Percentiles rank a stretch among this genome's conserved stretches.
These are phyloP conservation scores for Aspergillus neoniger DNA, from an alignment of 2,329 filamentous ascomycete genomes.

Conservation along the genomic window DNA sequence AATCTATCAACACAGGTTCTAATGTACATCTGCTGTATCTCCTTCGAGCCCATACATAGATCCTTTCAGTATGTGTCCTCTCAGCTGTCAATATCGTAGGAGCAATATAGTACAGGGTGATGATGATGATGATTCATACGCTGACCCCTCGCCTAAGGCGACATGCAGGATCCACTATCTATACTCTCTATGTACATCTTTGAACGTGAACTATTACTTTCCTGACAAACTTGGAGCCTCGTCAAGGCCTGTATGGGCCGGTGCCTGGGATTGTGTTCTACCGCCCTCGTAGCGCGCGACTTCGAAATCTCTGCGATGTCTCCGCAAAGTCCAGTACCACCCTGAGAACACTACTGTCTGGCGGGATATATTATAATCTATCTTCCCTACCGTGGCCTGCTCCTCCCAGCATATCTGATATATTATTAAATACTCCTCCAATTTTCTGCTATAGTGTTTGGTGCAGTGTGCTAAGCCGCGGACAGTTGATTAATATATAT, in stretches of 20 bases:
- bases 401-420: slow-evolving; percentile 27
- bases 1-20: too few species aligned
- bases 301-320: too few species aligned
- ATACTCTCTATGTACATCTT: slow-evolving; percentile 5
- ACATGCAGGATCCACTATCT: slow-evolving; percentile 6
- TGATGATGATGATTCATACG: not conserved
- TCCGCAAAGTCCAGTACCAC: slow-evolving; percentile 15
- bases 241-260: slow-evolving; percentile 17
- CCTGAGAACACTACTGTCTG: not conserved
- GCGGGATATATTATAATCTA: not conserved
- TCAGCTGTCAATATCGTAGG: too few species aligned
- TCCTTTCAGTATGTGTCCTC: too few species aligned
- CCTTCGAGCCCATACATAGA: too few species aligned
- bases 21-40: too few species aligned
- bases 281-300: too few species aligned
- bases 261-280: not conserved
- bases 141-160: slow-evolving; percentile 10
- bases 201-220: slow-evolving; percentile 4
- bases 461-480: slow-evolving; percentile 15
- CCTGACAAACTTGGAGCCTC: slow-evolving; percentile 19
- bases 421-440: slow-evolving; percentile 23
- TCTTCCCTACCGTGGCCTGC: slow-evolving; percentile 9
- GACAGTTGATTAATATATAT: slow-evolving; percentile 24
- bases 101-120: too few species aligned
- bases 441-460: slow-evolving; percentile 9